Percentiles rank a stretch among this genome's conserved stretches.
Evolutionary conservation across 371 early-diverging fungal genomes (phyloP).

Genomic region (Mortierella sp.): DNA sequence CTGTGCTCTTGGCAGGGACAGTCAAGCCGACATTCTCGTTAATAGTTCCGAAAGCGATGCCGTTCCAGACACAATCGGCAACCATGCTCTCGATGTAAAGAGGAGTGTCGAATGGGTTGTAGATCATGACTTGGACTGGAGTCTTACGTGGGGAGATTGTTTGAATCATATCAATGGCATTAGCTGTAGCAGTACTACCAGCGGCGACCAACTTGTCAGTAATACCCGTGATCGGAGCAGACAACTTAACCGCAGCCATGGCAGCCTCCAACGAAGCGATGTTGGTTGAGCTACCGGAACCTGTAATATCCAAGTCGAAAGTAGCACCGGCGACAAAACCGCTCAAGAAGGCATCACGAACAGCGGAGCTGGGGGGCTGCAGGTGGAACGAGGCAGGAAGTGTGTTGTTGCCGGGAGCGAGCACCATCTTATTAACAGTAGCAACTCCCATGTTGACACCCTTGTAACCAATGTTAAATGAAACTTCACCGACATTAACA

Average conservation of each 20-base stretch:
- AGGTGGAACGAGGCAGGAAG: constrained; percentile 60
- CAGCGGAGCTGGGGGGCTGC: constrained; percentile 11
- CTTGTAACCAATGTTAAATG: constrained; percentile 60
- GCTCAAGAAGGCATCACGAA: constrained; percentile 47
- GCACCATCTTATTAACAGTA: constrained; percentile 46
- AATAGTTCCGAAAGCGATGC: constrained; percentile 33
- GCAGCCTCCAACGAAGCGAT: constrained; percentile 62
- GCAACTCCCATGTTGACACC: constrained; percentile 57
- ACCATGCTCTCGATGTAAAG: constrained; percentile 55
- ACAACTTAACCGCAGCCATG: constrained; percentile 61
- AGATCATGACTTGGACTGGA: constrained; percentile 59
- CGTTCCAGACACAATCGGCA: constrained; percentile 29
- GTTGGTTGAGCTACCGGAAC: constrained; percentile 56
- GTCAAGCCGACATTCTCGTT: constrained; percentile 44
- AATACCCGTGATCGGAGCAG: constrained; percentile 59
- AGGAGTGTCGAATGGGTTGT: constrained; percentile 63
- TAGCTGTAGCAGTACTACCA: constrained; percentile 39
- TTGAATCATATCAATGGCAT: constrained; percentile 26
- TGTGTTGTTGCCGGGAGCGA: constrained; percentile 64
- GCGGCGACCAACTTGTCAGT: constrained; percentile 58
- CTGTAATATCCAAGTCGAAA: constrained; percentile 60
- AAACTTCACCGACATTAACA: constrained; percentile 64
- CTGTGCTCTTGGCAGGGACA: constrained; percentile 27
- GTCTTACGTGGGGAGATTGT: constrained; percentile 25
- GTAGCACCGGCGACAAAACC: constrained; percentile 51